Base-by-base conservation (phyloP, 2,329 filamentous ascomycete species). In the Gaeumannomyces sp. region DNA sequence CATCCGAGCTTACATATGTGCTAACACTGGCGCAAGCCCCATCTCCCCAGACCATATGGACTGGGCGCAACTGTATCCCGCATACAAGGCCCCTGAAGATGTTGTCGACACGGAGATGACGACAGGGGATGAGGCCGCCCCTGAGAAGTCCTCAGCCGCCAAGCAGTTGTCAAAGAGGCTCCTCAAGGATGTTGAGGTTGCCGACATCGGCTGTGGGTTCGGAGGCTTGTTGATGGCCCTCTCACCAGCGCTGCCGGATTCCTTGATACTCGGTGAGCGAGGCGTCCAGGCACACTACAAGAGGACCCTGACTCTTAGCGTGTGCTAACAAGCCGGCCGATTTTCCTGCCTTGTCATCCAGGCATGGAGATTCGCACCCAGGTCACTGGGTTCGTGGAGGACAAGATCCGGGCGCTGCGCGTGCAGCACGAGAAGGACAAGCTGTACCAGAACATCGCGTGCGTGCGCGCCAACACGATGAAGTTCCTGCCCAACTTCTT, bases 401-500 rank as follows among this genome's bases (percentile, higher is more conserved):
- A 96, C 70, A 89, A 93, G 72, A 91, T 97, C 74, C 86, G 86
- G 69, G 94, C 93, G 5, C 82, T 98, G 25, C 88, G 95, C 4
- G 79, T 81, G 16, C 88, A 93, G 72, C 83, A 85, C 68, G 57
- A 35, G 33, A 31, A 38, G 1, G 61, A 33, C 3, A 76, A 78
- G 62, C 76, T 80, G 60, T 98, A 92, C 76, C 89, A 96, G 73
- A 99, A 99, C 75, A 89, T 94, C 64, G 88, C 90, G 45, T 96
- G 92, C 73, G 81, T 99, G 61, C 89, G 95, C 67, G 91, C 92
- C 69, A 99, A 99, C 79, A 92, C 92, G 6, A 99, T 99, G 95
- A 99, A 99, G 76, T 99, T 98, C 77, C 81, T 99, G n/a, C 94
- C 96, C 67, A 98, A 99, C 74, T 97, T 97, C 82, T 98, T 99